These are phyloP conservation scores for Eruca vesicaria DNA, from an alignment of 441 rosid species.

Conservation along the genomic window DNA sequence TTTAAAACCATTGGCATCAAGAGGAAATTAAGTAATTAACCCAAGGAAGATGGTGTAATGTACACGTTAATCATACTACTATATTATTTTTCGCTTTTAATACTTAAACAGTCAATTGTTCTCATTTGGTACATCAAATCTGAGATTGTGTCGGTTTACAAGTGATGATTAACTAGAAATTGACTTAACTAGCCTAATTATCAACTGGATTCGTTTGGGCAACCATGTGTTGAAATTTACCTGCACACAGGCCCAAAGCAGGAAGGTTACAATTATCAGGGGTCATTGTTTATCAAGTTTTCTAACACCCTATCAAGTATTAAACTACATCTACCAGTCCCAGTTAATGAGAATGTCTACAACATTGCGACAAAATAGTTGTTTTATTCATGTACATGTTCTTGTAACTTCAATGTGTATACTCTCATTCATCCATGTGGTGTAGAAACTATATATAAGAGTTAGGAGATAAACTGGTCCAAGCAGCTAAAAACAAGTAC, in stretches of 20 bases:
- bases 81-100: background rate
- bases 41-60: constrained; percentile 1
- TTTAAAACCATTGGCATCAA: constrained; percentile 19
- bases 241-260: background rate
- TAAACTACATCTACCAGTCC: background rate
- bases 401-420: background rate
- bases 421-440: background rate
- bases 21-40: constrained; percentile 15
- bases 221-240: no score
- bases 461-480: no score
- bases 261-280: background rate
- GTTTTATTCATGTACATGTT: background rate
- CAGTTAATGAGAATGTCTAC: background rate
- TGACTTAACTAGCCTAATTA: background rate
- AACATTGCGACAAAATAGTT: background rate
- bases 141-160: background rate
- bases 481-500: no score
- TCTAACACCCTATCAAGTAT: background rate
- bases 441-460: no score
- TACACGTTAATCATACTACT: constrained; percentile 13
- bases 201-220: background rate
- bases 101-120: background rate
- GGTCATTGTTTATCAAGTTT: background rate
- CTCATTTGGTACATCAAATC: background rate
- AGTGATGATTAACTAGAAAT: background rate